Percentiles rank a stretch among this genome's conserved stretches.
phyloP scores from a whole-genome alignment of 441 rosid species.

The Erysimum pusillum region DNA sequence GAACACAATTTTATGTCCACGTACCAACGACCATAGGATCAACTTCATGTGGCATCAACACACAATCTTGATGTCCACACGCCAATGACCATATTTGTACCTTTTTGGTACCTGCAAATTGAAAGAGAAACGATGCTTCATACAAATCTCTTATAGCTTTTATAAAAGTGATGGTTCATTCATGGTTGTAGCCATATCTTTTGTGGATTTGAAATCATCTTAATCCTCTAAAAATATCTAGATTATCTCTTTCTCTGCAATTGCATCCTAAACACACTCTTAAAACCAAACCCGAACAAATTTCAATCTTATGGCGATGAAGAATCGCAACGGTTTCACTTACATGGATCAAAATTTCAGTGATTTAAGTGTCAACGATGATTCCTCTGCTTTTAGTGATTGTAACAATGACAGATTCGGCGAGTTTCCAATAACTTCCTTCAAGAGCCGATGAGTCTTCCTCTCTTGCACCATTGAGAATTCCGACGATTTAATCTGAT shows the following conservation, averaged over 20 bases:
- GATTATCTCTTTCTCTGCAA: conserved; percentile 3
- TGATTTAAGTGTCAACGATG: conserved; percentile 50
- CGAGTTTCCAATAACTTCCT: conserved; percentile 68
- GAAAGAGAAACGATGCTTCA: too few relatives aligned
- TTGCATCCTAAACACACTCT: background rate
- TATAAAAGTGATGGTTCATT: too few relatives aligned
- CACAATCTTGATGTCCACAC: too few relatives aligned
- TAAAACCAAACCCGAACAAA: background rate
- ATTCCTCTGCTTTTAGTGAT: conserved; percentile 83
- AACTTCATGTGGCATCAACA: too few relatives aligned
- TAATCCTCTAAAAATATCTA: background rate
- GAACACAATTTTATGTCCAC: too few relatives aligned
- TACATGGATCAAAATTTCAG: conserved; percentile 55
- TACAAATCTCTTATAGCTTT: too few relatives aligned
- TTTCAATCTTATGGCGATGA: conserved; percentile 49
- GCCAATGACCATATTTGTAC: too few relatives aligned
- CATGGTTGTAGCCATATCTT: too few relatives aligned
- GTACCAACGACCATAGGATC: too few relatives aligned
- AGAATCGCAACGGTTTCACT: conserved; percentile 46
- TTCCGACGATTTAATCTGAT: conserved; percentile 72
- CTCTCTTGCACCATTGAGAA: conserved; percentile 73
- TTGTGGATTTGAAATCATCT: too few relatives aligned
- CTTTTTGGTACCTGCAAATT: too few relatives aligned
- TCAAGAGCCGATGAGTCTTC: conserved; percentile 65
- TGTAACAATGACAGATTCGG: conserved; percentile 95